Conservation (phyloP, 1,284 basidiomycete species). For the Salmacisia buchloeana region DNA sequence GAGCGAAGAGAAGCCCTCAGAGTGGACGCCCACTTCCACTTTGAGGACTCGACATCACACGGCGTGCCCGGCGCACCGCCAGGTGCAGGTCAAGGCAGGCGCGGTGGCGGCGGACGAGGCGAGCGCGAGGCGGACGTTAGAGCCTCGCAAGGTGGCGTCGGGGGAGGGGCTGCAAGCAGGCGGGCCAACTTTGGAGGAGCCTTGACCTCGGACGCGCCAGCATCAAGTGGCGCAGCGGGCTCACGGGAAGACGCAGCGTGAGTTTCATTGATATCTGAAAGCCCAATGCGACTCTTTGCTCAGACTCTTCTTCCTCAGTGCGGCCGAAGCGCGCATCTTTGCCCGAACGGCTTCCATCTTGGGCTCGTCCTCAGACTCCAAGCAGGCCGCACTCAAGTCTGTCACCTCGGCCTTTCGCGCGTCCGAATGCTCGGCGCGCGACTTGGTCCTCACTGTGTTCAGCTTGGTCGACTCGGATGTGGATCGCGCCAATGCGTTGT, state of each 20-base stretch:
- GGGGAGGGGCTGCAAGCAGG: neutral
- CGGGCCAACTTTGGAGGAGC: slow-evolving; percentile 4
- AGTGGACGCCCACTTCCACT: slow-evolving; percentile 73
- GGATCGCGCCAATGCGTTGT: slow-evolving; percentile 55
- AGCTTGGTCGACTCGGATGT: neutral
- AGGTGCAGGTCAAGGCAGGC: neutral
- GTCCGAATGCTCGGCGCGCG: neutral
- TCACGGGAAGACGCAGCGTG: neutral
- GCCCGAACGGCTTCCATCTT: neutral
- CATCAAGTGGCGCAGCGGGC: neutral
- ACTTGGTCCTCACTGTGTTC: slow-evolving; percentile 1
- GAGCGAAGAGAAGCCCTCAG: slow-evolving; percentile 73
- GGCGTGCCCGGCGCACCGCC: slow-evolving; percentile 9
- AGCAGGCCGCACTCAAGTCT: neutral
- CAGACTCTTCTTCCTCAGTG: neutral
- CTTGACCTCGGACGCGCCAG: no score
- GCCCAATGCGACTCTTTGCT: neutral
- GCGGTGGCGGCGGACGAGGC: neutral
- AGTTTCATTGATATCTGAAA: neutral
- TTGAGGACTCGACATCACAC: slow-evolving; percentile 57
- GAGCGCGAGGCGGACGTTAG: neutral
- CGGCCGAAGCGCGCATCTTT: slow-evolving; percentile 1
- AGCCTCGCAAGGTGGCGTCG: no score
- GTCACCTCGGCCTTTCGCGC: neutral
- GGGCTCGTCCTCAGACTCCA: neutral